Base-by-base conservation (phyloP, 225 moss, liverwort and hornwort genomes). In the Polytrichum commune region DNA sequence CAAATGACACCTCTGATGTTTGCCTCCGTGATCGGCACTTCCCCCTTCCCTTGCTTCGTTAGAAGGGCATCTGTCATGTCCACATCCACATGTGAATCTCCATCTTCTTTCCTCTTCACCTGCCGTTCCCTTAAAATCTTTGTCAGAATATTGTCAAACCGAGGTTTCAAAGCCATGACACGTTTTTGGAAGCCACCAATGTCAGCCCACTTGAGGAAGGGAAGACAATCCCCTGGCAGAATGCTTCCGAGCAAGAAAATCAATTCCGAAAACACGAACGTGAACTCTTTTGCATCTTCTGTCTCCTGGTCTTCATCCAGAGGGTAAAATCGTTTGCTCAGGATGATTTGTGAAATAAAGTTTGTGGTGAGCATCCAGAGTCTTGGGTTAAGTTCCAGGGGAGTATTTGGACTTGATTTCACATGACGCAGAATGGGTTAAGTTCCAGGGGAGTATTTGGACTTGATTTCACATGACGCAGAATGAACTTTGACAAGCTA, bases 171-270 rank as follows among this genome's bases (percentile, higher is more conserved):
- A 29, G 19, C 6, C 64, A 71, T 83, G 0, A 80, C 77, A 46
- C 80, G 77, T 60, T 77, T 80, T 67, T 84, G 68, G 5, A 71
- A 80, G n/a, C 83, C 80, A 29, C 77, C 83, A 8, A 84, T 53
- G 56, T 84, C 83, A 46, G 77, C 72, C 65, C 71, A 67, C 24
- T 69, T 80, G 29, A 84, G 70, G 60, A 84, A 80, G 27, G 83
- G 80, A 19, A 84, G 7, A 64, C 80, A 80, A 53, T 83, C 83
- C n/a, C 64, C 83, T 5, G 80, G 83, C 7, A 84, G 74, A 74
- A 84, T 74, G 64, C 80, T 84, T 55, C 80, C 80, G 28, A 74
- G 64, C 26, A 84, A 62, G 20, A 33, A 10, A 29, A 83, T 27
- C 77, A 80, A 62, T 53, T 84, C 80, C 6, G 72, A 64, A 80